These are phyloP conservation scores for Eruca vesicaria DNA, from an alignment of 441 rosid species.

Conservation along the genomic window DNA sequence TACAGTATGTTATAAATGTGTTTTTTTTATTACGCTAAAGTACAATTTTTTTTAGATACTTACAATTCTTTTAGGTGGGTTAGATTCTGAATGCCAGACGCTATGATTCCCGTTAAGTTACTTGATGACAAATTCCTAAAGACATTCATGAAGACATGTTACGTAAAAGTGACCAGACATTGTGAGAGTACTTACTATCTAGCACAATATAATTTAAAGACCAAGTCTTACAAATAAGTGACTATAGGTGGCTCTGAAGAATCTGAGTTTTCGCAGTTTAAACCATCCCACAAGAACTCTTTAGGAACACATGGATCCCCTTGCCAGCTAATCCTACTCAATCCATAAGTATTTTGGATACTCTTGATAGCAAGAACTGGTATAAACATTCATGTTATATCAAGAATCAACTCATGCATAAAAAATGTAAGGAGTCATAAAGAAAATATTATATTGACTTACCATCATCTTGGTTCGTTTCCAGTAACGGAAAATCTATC, in stretches of 20 bases:
- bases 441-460: slow-evolving; percentile 5
- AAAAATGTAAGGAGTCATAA: background rate
- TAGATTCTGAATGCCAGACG: slow-evolving; percentile 32
- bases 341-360: slow-evolving; percentile 29
- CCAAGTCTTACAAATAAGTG: slow-evolving; percentile 38
- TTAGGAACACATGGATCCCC: slow-evolving; percentile 53
- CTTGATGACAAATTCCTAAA: slow-evolving; percentile 40
- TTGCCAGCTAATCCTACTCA: slow-evolving; percentile 36
- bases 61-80: slow-evolving; percentile 32
- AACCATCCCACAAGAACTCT: slow-evolving; percentile 36
- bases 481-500: slow-evolving; percentile 23
- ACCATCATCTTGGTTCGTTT: slow-evolving; percentile 46
- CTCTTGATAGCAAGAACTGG: slow-evolving; percentile 34
- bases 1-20: background rate
- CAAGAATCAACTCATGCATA: background rate
- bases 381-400: background rate
- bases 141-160: background rate
- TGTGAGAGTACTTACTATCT: background rate
- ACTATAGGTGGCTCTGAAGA: slow-evolving; percentile 31
- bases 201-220: background rate
- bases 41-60: background rate
- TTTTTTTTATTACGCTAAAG: background rate
- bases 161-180: background rate
- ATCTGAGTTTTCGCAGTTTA: slow-evolving; percentile 26
- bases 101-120: slow-evolving; percentile 31